These are phyloP conservation scores for Spizellomyces punctatus DNA, from an alignment of 192 early-diverging fungal species.

Conservation along the genomic window DNA sequence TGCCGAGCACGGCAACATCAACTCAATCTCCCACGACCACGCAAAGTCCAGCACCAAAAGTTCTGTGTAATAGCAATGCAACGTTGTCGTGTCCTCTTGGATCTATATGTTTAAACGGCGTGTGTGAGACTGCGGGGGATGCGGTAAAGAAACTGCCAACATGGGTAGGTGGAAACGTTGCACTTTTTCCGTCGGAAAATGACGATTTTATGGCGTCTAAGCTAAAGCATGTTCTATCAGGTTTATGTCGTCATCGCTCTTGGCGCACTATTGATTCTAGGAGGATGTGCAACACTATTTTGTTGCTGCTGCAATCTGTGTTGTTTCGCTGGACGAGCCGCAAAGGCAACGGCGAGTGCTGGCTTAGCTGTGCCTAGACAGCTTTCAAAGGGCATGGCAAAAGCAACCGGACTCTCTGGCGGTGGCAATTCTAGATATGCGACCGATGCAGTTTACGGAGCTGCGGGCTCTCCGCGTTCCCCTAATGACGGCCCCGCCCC, in stretches of 20 bases:
- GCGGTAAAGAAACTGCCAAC: background rate
- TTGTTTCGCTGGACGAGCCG: background rate
- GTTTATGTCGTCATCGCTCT: conserved; percentile 4
- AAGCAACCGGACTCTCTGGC: background rate
- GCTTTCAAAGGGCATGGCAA: background rate
- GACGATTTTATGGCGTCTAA: too few species aligned
- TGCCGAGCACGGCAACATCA: too few species aligned
- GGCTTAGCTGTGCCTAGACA: background rate
- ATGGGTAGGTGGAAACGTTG: background rate
- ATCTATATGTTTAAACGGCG: background rate
- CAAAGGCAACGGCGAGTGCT: background rate
- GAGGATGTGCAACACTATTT: background rate
- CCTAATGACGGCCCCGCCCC: conserved; percentile 11
- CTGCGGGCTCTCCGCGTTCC: background rate
- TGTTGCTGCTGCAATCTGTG: background rate
- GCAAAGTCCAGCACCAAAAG: too few species aligned
- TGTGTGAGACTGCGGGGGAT: background rate
- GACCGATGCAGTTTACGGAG: background rate
- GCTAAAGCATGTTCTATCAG: background rate
- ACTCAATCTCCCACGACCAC: too few species aligned
- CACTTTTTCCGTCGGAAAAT: background rate
- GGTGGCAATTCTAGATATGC: background rate
- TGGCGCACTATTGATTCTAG: background rate
- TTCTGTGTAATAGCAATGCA: too few species aligned
- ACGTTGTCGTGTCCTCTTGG: background rate